Evolutionary conservation across 176 grass and related monocot species (phyloP).

Genomic region (Carex myosuroides): DNA sequence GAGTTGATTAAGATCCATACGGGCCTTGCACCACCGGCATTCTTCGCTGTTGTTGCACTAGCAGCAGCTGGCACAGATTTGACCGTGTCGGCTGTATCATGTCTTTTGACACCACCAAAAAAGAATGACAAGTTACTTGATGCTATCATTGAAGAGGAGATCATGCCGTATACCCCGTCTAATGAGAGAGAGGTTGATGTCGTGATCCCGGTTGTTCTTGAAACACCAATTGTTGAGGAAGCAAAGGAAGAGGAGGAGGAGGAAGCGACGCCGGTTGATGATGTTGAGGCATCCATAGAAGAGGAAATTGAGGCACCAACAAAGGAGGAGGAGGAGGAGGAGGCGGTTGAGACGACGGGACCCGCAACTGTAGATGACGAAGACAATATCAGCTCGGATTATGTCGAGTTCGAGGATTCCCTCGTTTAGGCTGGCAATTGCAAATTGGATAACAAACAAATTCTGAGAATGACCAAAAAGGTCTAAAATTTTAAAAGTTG

Average conservation of each 20-base stretch:
- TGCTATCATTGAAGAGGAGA: neutral
- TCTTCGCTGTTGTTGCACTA: neutral
- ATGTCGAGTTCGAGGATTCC: neutral
- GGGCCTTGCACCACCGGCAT: constrained; percentile 1
- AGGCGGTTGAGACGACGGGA: neutral
- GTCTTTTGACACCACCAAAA: neutral
- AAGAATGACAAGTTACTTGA: neutral
- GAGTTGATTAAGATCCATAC: constrained; percentile 18
- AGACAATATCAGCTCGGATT: neutral
- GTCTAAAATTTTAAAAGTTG: neutral
- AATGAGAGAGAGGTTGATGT: neutral
- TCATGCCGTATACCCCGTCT: neutral
- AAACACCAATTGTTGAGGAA: neutral
- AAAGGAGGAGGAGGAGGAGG: neutral
- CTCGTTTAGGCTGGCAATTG: neutral
- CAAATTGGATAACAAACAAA: neutral
- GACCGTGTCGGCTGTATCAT: constrained; percentile 1
- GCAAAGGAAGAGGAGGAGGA: neutral
- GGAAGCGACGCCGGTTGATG: neutral
- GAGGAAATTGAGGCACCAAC: neutral
- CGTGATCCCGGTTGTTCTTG: neutral
- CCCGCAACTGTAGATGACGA: neutral
- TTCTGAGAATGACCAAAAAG: constrained; percentile 14
- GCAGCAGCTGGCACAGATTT: neutral
- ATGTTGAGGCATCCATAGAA: neutral